Percentiles rank a stretch among this genome's conserved stretches.
phyloP scores from a whole-genome alignment of 768 basidiomycete species.

The Hypsizygus marmoreus region DNA sequence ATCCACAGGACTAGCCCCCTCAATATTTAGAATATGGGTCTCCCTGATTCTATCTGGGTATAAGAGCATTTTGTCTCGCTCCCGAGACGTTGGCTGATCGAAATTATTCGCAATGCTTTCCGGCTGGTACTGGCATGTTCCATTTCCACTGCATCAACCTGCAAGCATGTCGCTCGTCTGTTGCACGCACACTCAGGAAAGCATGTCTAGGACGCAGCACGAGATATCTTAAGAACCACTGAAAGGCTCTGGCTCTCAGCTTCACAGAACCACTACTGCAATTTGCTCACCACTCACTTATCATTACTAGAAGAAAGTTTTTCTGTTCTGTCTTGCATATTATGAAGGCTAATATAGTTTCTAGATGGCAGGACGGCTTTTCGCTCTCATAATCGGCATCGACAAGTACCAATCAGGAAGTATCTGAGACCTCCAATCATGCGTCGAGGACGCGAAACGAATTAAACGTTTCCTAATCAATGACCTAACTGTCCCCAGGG shows the following conservation, averaged over 20 bases:
- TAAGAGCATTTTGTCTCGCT: no score
- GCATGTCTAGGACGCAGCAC: background rate
- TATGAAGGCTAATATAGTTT: background rate
- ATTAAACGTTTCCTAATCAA: conserved; percentile 59
- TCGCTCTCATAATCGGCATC: conserved; percentile 69
- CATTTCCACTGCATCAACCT: conserved; percentile 4
- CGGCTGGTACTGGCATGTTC: conserved; percentile 1
- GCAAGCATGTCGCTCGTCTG: background rate
- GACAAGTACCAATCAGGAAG: conserved; percentile 66
- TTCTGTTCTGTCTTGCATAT: background rate
- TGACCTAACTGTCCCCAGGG: conserved; percentile 56
- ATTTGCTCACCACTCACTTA: background rate
- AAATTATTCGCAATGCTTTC: no score
- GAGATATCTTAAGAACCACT: background rate
- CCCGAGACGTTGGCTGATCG: no score
- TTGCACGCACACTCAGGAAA: conserved; percentile 1
- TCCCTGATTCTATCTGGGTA: no score
- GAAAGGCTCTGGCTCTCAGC: background rate
- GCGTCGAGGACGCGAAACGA: conserved; percentile 62
- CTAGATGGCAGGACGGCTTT: conserved; percentile 43
- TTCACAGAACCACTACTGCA: conserved; percentile 1
- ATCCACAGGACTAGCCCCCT: no score
- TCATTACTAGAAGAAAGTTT: conserved; percentile 1
- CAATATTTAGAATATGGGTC: no score
- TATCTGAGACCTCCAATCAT: conserved; percentile 69